Evolutionary conservation across 108 stramenopile genomes (phyloP), one percentile per base, ranked within the genome.

Genomic region (Parietichytrium sp.): DNA sequence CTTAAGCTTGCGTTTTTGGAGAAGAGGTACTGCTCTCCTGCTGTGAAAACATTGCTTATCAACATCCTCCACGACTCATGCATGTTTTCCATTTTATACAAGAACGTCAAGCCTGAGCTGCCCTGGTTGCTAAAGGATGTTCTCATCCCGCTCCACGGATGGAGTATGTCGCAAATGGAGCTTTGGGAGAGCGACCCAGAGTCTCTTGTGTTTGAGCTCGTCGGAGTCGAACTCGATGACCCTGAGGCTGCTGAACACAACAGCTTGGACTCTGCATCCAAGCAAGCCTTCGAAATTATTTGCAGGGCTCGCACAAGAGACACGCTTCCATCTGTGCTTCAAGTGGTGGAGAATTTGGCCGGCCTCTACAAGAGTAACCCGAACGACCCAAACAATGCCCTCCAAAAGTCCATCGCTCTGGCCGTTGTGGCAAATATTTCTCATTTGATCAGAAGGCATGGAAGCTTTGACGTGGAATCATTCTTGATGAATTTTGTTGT

Each of bases 111-210:
- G 61, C 3, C 61, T 25, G 61, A 72, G 38, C 33, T 72, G 10
- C 23, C 36, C 6, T 72, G 36, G 38, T 72, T 72, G 4, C 10
- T 72, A 6, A 25, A 8, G 38, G 45, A 36, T 16, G 61, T 72
- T 0, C 33, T 72, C 6, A 13, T 72, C 1, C 61, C 61, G 1
- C 45, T 42, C 2, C 61, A 45, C 38, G 38, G 61, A 38, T 72
- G 61, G 61, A 72, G 38, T 16, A 33, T 45, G 33, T 33, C 15
- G 13, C 38, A 72, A 42, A 33, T 72, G 23, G 61, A 72, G 61
- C 61, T 72, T 3, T 72, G 61, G 61, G 61, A 72, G 42, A 25
- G 38, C 13, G 61, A 72, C 61, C 61, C 61, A n/a, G 38, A 72
- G 20, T n/a, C 18, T 27, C 61, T 72, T 23, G 61, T 72, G 23